Percentiles rank a stretch among this genome's conserved stretches.
Conservation (phyloP, 1,139 yeast genomes). For the Candida albicans region DNA sequence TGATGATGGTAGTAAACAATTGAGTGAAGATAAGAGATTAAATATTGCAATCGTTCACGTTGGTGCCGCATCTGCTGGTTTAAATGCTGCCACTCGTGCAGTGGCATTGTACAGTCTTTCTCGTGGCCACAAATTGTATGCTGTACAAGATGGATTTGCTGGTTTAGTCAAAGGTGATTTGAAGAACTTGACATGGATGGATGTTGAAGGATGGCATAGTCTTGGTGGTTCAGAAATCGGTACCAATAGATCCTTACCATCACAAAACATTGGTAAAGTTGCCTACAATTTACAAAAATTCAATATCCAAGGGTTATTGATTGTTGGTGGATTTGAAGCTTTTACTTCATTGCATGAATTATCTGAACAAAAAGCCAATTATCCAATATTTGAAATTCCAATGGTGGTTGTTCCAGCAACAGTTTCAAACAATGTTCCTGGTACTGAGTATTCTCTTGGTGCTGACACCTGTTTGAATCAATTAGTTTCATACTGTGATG, state of each 20-base stretch:
- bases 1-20: constrained; percentile 59
- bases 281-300: constrained; percentile 89
- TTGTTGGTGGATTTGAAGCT: constrained; percentile 96
- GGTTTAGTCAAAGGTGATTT: constrained; percentile 84
- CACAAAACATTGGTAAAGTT: constrained; percentile 79
- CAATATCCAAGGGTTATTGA: constrained; percentile 78
- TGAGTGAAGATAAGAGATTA: constrained; percentile 53
- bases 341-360: constrained; percentile 80
- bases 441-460: constrained; percentile 92
- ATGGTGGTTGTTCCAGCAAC: constrained; percentile 94
- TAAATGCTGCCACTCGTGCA: constrained; percentile 90
- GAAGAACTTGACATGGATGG: constrained; percentile 75
- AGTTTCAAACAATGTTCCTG: constrained; percentile 96
- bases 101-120: constrained; percentile 90
- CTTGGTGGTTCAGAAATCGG: constrained; percentile 95
- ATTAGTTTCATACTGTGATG: constrained; percentile 89
- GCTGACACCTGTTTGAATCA: constrained; percentile 92
- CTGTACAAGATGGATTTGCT: constrained; percentile 89
- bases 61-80: constrained; percentile 97
- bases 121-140: constrained; percentile 84
- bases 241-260: constrained; percentile 85
- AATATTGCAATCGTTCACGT: constrained; percentile 83
- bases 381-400: constrained; percentile 92
- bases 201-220: constrained; percentile 87
- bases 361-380: constrained; percentile 65